Conservation (phyloP, 2,329 filamentous ascomycete genomes). For the Metarhizium robertsii region DNA sequence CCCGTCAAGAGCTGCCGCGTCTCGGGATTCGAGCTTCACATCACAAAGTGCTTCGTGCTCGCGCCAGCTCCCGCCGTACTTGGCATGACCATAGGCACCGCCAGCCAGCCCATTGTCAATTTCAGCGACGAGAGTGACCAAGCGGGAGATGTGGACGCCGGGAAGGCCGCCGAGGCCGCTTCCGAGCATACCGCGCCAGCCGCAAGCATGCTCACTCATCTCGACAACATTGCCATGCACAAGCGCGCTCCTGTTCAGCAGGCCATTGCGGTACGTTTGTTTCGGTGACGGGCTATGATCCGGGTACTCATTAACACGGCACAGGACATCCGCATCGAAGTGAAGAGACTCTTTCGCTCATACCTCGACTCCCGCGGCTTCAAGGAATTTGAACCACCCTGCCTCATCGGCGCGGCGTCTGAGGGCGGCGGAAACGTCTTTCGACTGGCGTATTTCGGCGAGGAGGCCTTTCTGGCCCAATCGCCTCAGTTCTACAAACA, state of each 20-base stretch:
- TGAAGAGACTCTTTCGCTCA: constrained; percentile 59
- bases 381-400: constrained; percentile 79
- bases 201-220: constrained; percentile 72
- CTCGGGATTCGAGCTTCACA: constrained; percentile 74
- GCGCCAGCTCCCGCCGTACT: constrained; percentile 50
- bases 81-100: constrained; percentile 46
- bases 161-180: neutral
- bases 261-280: constrained; percentile 50
- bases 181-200: constrained; percentile 47
- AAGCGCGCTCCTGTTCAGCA: constrained; percentile 86
- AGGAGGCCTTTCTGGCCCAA: constrained; percentile 71
- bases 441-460: constrained; percentile 79
- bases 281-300: neutral
- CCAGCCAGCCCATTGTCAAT: constrained; percentile 46
- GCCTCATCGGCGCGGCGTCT: constrained; percentile 79
- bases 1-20: constrained; percentile 83
- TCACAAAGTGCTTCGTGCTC: constrained; percentile 75
- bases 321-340: constrained; percentile 36
- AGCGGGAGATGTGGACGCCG: neutral
- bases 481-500: constrained; percentile 85
- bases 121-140: constrained; percentile 42
- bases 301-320: neutral
- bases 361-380: constrained; percentile 71
- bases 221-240: constrained; percentile 90
- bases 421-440: constrained; percentile 94